Base-by-base conservation (phyloP, 2,329 filamentous ascomycete genomes). In the Claviceps maximensis region DNA sequence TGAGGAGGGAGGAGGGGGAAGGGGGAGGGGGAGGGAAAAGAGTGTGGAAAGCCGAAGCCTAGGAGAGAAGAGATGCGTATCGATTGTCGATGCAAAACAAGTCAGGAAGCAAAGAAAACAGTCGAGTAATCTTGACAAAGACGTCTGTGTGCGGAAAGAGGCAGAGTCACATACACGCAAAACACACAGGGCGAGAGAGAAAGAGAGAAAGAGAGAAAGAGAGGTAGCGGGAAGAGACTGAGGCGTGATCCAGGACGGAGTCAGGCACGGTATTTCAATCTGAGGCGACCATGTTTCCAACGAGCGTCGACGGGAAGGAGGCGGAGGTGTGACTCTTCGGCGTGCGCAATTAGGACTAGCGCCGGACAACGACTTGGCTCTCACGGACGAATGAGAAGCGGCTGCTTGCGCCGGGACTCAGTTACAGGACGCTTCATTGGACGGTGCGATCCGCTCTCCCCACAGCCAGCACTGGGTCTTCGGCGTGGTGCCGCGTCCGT, bases 271-370 rank as follows among this genome's bases (percentile, higher is more conserved):
- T 47, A 47, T 47, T 68, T 68, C 65, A 67, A 58, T 61, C 54
- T 50, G 52, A 54, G 47, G 54, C 53, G 54, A 53, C 42, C 49
- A 53, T 53, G 55, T 50, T 57, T 56, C 60, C 23, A 25, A 13
- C 19, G 44, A 46, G 41, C 19, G 21, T 15, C 15, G 42, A 45
- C 42, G 59, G 57, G 56, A 57, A 57, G 58, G 52, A 61, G 58
- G 61, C 64, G n/a, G n/a, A n/a, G n/a, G n/a, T n/a, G n/a, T 67
- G 67, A 69, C 65, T 70, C 68, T 62, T 71, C 69, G 69, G 69
- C 69, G 69, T 71, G 69, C 69, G 69, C 61, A 60, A 68, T 61
- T 52, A 55, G 69, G 70, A 40, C 56, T 69, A 69, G 69, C 62
- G 65, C 49, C 15, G 4, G 15, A 38, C 36, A 6, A 17, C 36